A percentile compares a stretch with the other conserved stretches of the same genome.
phyloP scores from a whole-genome alignment of 306 rosid genomes.

The Inga laurina region DNA sequence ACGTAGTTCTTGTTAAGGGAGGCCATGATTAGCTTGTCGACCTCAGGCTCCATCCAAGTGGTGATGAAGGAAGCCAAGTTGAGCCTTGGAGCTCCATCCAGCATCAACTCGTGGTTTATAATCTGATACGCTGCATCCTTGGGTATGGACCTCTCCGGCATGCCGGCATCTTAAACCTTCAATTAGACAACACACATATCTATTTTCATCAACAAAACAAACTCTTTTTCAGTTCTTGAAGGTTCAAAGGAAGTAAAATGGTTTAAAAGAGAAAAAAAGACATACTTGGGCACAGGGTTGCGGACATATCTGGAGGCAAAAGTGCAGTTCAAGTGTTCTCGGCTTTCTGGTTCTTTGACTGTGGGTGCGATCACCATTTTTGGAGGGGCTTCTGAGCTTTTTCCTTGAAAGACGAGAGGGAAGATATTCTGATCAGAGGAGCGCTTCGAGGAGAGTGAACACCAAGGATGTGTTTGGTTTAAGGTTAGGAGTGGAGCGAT shows the following conservation, averaged over 20 bases:
- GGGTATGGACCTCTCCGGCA: conserved; percentile 8
- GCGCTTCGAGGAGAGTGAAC: neutral
- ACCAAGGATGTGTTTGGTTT: no score
- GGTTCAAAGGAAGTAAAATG: neutral
- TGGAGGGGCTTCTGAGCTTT: neutral
- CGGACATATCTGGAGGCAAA: conserved; percentile 89
- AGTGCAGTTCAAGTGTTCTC: conserved; percentile 53
- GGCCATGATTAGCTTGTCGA: conserved; percentile 72
- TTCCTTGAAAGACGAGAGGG: neutral
- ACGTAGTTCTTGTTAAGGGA: conserved; percentile 45
- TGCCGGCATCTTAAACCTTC: conserved; percentile 30
- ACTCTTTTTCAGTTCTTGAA: neutral
- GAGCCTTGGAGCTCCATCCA: conserved; percentile 52
- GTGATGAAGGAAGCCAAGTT: conserved; percentile 52
- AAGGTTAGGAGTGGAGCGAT: no score
- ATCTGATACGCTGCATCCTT: no score
- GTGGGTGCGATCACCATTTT: conserved; percentile 56
- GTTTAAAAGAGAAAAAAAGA: neutral
- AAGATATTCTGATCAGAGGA: neutral
- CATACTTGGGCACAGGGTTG: conserved; percentile 65
- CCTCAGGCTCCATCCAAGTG: conserved; percentile 75
- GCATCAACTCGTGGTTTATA: conserved; percentile 45
- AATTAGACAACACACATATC: neutral
- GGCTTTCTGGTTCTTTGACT: conserved; percentile 30
- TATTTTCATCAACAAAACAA: neutral